phyloP scores from a whole-genome alignment of 2,329 filamentous ascomycete species.

The Metarhizium robertsii region DNA sequence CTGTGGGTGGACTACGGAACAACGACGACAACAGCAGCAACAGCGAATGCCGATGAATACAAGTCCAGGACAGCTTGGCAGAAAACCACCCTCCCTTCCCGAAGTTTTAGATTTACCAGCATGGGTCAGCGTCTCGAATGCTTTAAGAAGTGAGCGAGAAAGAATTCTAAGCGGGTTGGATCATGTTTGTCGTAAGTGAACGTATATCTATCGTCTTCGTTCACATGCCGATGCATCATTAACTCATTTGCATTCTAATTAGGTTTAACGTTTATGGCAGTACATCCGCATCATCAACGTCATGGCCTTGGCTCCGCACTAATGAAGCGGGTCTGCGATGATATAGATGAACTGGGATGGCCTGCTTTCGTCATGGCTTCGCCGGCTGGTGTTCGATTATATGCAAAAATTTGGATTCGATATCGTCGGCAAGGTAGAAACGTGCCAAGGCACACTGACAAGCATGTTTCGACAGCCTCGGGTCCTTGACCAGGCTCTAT shows the following conservation, averaged over 20 bases:
- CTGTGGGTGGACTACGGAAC: not conserved
- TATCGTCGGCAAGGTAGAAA: not conserved
- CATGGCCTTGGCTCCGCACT: conserved; percentile 2
- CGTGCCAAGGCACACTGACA: not conserved
- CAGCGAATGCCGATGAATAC: not conserved
- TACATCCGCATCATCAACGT: not conserved
- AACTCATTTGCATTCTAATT: not conserved
- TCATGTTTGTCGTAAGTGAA: not conserved
- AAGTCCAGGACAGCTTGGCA: not conserved
- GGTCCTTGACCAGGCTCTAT: no score
- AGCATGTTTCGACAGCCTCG: not conserved
- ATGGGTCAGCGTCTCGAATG: conserved; percentile 1
- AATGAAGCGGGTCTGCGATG: not conserved
- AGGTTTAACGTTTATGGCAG: conserved; percentile 1
- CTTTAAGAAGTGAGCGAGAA: not conserved
- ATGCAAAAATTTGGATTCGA: conserved; percentile 2
- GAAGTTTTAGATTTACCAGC: not conserved
- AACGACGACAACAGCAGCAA: not conserved
- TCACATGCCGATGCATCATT: not conserved
- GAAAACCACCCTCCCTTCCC: not conserved
- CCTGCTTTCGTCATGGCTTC: conserved; percentile 3
- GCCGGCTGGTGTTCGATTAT: conserved; percentile 2
- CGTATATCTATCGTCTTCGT: not conserved
- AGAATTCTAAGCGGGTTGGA: not conserved
- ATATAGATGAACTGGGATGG: not conserved